Evolutionary conservation across 2,329 filamentous ascomycete species (phyloP).

Genomic region (Pestalotiopsis sp.): DNA sequence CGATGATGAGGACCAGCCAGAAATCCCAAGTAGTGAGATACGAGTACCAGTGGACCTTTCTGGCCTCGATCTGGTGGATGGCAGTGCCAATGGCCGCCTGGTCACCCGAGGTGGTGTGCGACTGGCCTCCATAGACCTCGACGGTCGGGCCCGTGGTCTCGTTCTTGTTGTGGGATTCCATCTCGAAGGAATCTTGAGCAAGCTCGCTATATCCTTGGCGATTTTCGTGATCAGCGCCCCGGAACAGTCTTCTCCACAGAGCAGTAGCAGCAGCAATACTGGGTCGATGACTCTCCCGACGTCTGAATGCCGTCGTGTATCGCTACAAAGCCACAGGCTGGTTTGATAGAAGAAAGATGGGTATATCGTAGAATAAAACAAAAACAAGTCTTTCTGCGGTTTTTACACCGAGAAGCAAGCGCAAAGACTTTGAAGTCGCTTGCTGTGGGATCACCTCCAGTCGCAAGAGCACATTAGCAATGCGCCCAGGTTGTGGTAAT

Average conservation of each 20-base stretch:
- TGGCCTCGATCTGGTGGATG: constrained; percentile 57
- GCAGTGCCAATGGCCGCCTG: constrained; percentile 49
- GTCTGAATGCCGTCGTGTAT: not conserved
- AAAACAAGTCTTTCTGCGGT: constrained; percentile 58
- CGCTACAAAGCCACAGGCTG: not conserved
- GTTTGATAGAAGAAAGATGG: constrained; percentile 3
- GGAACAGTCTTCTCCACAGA: not conserved
- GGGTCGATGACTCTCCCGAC: not conserved
- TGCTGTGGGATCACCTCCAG: constrained; percentile 49
- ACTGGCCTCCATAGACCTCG: constrained; percentile 26
- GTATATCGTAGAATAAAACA: not conserved
- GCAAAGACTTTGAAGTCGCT: constrained; percentile 70
- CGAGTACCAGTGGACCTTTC: constrained; percentile 63
- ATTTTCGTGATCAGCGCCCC: not conserved
- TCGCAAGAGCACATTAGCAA: constrained; percentile 44
- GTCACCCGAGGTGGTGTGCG: constrained; percentile 23
- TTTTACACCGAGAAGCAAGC: constrained; percentile 54
- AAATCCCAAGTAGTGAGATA: constrained; percentile 88
- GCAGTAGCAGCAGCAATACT: not conserved
- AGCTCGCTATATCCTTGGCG: constrained; percentile 22
- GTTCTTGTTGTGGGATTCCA: constrained; percentile 29
- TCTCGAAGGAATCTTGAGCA: constrained; percentile 26
- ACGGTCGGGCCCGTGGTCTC: constrained; percentile 27
- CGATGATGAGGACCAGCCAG: constrained; percentile 79
- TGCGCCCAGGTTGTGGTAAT: constrained; percentile 33